Evolutionary conservation across 2,329 filamentous ascomycete genomes (phyloP).

Genomic region (Mollisiaceae sp.): DNA sequence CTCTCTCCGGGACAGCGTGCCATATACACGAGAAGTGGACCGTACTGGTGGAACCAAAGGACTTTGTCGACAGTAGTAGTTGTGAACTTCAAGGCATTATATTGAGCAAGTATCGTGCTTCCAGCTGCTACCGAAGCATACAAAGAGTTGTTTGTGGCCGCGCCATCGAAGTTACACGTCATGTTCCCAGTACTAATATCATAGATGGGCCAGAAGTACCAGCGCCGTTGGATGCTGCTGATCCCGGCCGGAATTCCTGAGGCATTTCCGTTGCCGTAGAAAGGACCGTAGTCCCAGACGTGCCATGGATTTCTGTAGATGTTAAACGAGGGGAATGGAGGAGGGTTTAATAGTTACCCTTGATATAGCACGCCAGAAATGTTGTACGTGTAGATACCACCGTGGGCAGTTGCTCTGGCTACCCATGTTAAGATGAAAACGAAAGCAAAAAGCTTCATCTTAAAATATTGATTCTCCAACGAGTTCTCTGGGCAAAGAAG

Average conservation of each 20-base stretch:
- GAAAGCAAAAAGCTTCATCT: background rate
- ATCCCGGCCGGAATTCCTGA: constrained; percentile 8
- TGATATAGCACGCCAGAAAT: constrained; percentile 12
- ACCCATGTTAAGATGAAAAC: constrained; percentile 8
- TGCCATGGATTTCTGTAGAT: constrained; percentile 8
- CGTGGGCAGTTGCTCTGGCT: background rate
- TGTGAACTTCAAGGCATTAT: constrained; percentile 1
- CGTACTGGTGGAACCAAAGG: constrained; percentile 13
- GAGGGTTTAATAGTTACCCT: constrained; percentile 2
- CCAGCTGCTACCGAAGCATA: constrained; percentile 5
- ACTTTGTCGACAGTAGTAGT: constrained; percentile 8
- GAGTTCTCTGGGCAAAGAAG: background rate
- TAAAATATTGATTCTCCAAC: background rate
- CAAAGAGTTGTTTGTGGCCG: constrained; percentile 1
- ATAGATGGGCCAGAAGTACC: constrained; percentile 16
- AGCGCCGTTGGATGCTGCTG: constrained; percentile 16
- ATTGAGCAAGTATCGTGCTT: constrained; percentile 7
- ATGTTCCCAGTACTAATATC: constrained; percentile 9
- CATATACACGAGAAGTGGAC: constrained; percentile 25
- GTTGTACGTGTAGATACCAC: constrained; percentile 16
- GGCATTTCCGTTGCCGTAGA: constrained; percentile 10
- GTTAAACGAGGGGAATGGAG: background rate
- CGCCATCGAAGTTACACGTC: constrained; percentile 17
- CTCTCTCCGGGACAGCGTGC: constrained; percentile 23
- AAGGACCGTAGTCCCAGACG: constrained; percentile 14